A percentile compares a stretch with the other conserved stretches of the same genome.
These are phyloP conservation scores for Kregervanrija fluxuum DNA, from an alignment of 805 yeast genomes.

Conservation along the genomic window DNA sequence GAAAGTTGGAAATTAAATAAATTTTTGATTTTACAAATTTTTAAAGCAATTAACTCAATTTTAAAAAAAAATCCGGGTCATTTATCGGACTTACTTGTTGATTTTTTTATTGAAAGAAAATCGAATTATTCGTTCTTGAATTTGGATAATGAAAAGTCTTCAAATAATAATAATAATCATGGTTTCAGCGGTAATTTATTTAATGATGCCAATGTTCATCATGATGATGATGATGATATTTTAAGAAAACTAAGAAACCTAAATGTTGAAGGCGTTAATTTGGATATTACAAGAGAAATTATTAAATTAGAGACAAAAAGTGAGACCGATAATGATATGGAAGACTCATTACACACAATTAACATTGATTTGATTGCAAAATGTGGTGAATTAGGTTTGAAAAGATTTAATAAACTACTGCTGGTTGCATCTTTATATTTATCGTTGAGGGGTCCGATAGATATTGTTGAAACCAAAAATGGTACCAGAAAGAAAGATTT, in stretches of 20 bases:
- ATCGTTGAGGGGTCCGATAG: constrained; percentile 11
- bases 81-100: constrained; percentile 7
- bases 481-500: constrained; percentile 17
- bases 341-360: neutral
- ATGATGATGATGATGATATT: neutral
- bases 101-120: constrained; percentile 9
- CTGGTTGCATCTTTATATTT: constrained; percentile 14
- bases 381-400: constrained; percentile 6
- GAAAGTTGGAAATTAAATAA: constrained; percentile 19
- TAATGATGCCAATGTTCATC: neutral
- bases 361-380: constrained; percentile 2
- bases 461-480: constrained; percentile 10
- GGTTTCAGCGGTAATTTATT: neutral
- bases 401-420: constrained; percentile 13
- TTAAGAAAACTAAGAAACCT: neutral
- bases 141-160: neutral
- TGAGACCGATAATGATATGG: neutral
- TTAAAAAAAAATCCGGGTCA: constrained; percentile 11
- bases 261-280: neutral
- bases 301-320: too few species aligned
- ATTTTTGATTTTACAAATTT: constrained; percentile 20
- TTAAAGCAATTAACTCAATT: constrained; percentile 19
- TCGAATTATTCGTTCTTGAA: constrained; percentile 3
- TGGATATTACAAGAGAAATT: too few species aligned
- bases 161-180: too few species aligned